A percentile compares a stretch with the other conserved stretches of the same genome.
Conservation (phyloP, 2,329 filamentous ascomycete genomes). For the Trichoderma aggressivum region DNA sequence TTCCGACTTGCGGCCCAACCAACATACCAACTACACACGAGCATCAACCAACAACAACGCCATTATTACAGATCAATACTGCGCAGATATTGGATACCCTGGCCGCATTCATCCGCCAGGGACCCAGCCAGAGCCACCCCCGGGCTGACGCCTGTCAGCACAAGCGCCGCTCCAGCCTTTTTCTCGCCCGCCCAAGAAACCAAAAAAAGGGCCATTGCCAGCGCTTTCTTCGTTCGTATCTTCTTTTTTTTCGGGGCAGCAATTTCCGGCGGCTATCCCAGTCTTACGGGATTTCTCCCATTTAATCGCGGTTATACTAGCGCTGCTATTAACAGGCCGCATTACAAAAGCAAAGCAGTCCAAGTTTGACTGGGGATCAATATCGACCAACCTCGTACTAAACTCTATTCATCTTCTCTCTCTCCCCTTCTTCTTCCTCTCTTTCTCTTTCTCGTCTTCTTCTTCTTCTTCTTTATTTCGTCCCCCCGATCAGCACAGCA, state of each 20-base stretch:
- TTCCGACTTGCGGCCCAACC: neutral
- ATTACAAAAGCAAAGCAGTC: neutral
- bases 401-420: neutral
- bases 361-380: neutral
- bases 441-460: neutral
- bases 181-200: neutral
- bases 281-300: neutral
- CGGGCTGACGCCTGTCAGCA: constrained; percentile 16
- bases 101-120: neutral
- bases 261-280: constrained; percentile 12
- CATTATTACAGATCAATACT: neutral
- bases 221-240: neutral
- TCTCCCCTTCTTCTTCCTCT: neutral
- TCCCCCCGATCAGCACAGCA: neutral
- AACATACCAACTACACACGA: neutral
- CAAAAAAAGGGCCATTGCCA: neutral
- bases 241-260: neutral
- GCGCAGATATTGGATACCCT: too few species aligned
- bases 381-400: neutral
- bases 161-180: neutral
- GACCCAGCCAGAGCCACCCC: neutral
- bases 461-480: neutral
- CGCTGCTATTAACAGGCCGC: neutral
- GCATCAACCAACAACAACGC: neutral
- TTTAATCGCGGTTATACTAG: neutral